Evolutionary conservation across 2,329 filamentous ascomycete genomes (phyloP), one percentile per base, ranked within the genome.

Genomic region (Colletotrichum tropicicola): DNA sequence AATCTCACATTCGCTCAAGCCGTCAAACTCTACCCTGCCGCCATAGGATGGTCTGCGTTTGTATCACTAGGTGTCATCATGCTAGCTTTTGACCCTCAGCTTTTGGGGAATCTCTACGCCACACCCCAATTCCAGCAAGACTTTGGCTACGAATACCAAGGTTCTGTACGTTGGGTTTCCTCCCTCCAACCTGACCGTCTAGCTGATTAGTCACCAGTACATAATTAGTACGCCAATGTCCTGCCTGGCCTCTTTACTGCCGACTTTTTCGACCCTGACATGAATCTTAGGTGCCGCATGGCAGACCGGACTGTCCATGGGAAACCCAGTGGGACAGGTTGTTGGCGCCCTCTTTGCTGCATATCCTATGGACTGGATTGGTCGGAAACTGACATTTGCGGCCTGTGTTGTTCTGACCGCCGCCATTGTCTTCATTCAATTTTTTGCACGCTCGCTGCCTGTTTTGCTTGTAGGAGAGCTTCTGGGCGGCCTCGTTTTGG

Each of bases 51-150:
- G 87, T 87, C 85, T 7, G 78, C 83, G 43, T 88, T 87, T 70
- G 86, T 90, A 68, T 87, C 84, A 5, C 75, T 88, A 3, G 85
- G 85, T 6, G 84, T 89, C 37, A 85, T 89, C 67, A 89, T 89
- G 85, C 73, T 84, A 43, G 87, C 87, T 4, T 91, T 90, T 70
- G 88, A 91, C 71, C 85, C 87, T 0, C 88, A 91, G 72, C 81
- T 91, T 9, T 80, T 90, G 17, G 87, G 87, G 23, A 88, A 88
- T 65, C 80, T 91, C 56, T 90, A 87, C 69, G 83, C 85, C 3
- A 85, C 83, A 52, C 85, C 86, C 0, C 82, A 83, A n/a, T 89
- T 89, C 70, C 82, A 85, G 66, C 72, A 74, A 19, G 82, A 87
- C 67, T 89, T 88, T 70, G 87, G 87, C 3, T 83, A 87, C 65